Evolutionary conservation across 352 stramenopile genomes (phyloP).

Genomic region (Phytophthora macrochlamydospora): DNA sequence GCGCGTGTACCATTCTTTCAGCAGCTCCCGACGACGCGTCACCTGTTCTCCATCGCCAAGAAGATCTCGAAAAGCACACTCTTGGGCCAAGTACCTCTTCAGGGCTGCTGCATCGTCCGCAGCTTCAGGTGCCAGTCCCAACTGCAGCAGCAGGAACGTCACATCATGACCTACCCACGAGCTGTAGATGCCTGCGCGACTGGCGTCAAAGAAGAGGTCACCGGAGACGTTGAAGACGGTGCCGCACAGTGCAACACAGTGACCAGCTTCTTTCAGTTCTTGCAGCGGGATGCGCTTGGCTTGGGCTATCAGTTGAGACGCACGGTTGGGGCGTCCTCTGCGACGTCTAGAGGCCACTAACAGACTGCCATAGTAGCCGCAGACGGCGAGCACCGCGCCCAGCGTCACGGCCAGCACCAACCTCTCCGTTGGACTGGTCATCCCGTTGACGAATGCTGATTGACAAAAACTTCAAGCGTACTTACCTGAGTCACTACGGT

Average conservation of each 20-base stretch:
- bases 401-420: slow-evolving; percentile 27
- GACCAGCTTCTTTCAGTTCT: slow-evolving; percentile 28
- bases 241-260: slow-evolving; percentile 62
- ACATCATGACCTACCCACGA: slow-evolving; percentile 59
- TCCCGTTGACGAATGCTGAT: slow-evolving; percentile 14
- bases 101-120: slow-evolving; percentile 35
- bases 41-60: slow-evolving; percentile 11
- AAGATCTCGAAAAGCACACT: slow-evolving; percentile 38
- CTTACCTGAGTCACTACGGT: not conserved
- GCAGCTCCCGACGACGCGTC: slow-evolving; percentile 36
- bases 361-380: slow-evolving; percentile 30
- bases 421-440: slow-evolving; percentile 19
- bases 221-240: slow-evolving; percentile 56
- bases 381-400: slow-evolving; percentile 22
- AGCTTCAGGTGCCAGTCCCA: slow-evolving; percentile 35
- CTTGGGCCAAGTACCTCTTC: slow-evolving; percentile 42
- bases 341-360: slow-evolving; percentile 5
- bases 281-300: slow-evolving; percentile 24
- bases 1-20: slow-evolving; percentile 60
- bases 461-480: not conserved
- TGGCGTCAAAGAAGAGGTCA: slow-evolving; percentile 54
- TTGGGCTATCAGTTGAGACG: slow-evolving; percentile 8
- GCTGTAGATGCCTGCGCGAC: slow-evolving; percentile 42
- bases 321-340: slow-evolving; percentile 10
- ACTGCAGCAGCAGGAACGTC: slow-evolving; percentile 49